Base-by-base conservation (phyloP, 2,329 filamentous ascomycete genomes). In the Raffaelea deltoideospora region DNA sequence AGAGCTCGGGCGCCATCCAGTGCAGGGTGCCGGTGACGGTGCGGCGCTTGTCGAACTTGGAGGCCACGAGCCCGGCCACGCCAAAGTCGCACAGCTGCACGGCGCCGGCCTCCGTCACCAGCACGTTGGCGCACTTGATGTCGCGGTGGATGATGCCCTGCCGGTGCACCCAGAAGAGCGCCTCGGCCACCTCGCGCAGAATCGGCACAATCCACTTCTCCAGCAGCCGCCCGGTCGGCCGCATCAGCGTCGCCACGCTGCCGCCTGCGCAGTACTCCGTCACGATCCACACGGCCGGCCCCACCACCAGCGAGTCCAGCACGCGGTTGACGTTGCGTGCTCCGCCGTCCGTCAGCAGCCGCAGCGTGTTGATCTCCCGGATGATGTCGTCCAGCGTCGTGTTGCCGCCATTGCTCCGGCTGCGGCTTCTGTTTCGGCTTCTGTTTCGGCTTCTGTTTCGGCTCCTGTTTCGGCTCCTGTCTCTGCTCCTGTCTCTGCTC, bases 31-130 rank as follows among this genome's bases (percentile, higher is more conserved):
- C 83, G 39, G 88, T 80, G 34, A 88, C 78, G 1, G 83, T 88
- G 4, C 77, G 78, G 37, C 82, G 66, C 57, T 90, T 90, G 48
- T 81, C 76, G 38, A 76, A 68, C 45, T 81, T 78, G 30, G 67
- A 78, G 51, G 87, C 80, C 39, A 87, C 71, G 33, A 84, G 72
- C 31, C 79, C 81, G 22, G 82, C 80, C 33, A 90, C 81, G 44
- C 83, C 83, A 53, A 90, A 90, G 52, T 90, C 83, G 51, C 82
- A 86, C 24, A 90, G 68, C 53, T 90, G 83, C 8, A 90, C 79
- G 21, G 72, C 63, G 19, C 83, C 83, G 27, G 74, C 67, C 54
- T 88, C 82, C 6, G 77, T 81, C 42, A 90, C 73, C 38, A 88
- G 65, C 22, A 90, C 77, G 49, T 90, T 90, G 45, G 81, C 81